Base-by-base conservation (phyloP, 2,329 filamentous ascomycete species). In the Aspergillus udagawae region DNA sequence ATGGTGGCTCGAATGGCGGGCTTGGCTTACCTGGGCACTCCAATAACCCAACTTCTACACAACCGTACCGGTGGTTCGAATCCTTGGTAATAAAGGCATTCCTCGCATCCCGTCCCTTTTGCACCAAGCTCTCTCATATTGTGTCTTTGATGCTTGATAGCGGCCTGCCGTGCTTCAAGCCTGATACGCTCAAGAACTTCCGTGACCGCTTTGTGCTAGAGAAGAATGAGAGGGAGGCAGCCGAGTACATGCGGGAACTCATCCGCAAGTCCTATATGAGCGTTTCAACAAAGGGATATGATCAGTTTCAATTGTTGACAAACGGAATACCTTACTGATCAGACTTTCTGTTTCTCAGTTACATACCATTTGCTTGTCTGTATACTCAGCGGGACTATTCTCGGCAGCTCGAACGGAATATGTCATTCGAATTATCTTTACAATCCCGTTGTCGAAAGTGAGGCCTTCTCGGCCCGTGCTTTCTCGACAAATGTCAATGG, bases 121-220 rank as follows among this genome's bases (percentile, higher is more conserved):
- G 88, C 60, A 90, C 94, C 67, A 94, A 96, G 78, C 82, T 99
- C 50, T 86, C 87, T 59, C 91, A 97, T 75, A 88, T 97, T 61
- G 91, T 99, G 21, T 83, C 89, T 60, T 82, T 96, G 70, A 99
- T 99, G 95, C 86, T 97, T 79, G 94, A 97, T 70, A 94, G 89
- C 64, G 94, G 94, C 0, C 75, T 99, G 67, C 94, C 94, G 6
- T 99, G 94, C 78, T 99, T 99, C 82, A 97, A 96, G 76, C 92
- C 93, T 0, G 91, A 96, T 74, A 96, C 90, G 12, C 88, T 99
- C 60, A 86, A 89, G 75, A 91, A 97, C 76, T 96, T 99, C 78
- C 86, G 86, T 62, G 91, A 97, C 67, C 81, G 94, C 14, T 97
- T 99, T 74, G 93, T 96, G 57, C 79, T 97, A 55, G 94, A 97